Evolutionary conservation across 2,329 filamentous ascomycete species (phyloP), one percentile per base, ranked within the genome.

Genomic region (Phialophora macrospora): DNA sequence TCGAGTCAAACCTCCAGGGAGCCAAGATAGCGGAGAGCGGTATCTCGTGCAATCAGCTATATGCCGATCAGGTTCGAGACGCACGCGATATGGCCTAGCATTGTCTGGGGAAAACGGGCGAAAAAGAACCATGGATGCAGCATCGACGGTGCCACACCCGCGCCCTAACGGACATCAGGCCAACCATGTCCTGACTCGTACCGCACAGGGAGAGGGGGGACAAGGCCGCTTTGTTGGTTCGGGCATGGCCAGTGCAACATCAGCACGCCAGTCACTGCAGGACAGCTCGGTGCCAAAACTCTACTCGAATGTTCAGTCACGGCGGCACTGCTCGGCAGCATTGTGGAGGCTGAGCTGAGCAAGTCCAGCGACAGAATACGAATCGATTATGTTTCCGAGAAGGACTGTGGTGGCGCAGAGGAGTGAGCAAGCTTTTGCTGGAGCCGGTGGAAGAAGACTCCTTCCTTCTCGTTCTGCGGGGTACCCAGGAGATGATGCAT

Each of bases 321-420:
- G 46, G 48, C 55, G 62, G 55, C 62, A 34, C 14, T 22, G 12
- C 41, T 38, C 57, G 62, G 62, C 57, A 60, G 44, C 38, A 34
- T 28, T 60, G 52, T 38, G 57, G 63, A 65, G 58, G 63, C 63
- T 65, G 63, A 65, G 63, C 63, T 61, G 57, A 65, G 32, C 51
- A 62, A 20, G 14, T 28, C 58, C 51, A 64, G 20, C 55, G 20
- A 14, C 17, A 38, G 38, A 2, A 64, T 52, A 51, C 49, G 62
- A 60, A 41, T 26, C 41, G 34, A 51, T 22, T 9, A 41, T 41
- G 6, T 57, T 46, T 57, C 55, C 32, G 55, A 46, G 55, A 22
- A 12, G 26, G 26, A 22, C 9, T 44, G 38, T n/a, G 17, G 48
- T 51, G 48, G 48, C 48, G 8, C 3, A 22, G 8, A 51, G 22